A percentile compares a stretch with the other conserved stretches of the same genome.
Evolutionary conservation across 2,329 filamentous ascomycete species (phyloP).

Genomic region (Incumbomyces lentus): DNA sequence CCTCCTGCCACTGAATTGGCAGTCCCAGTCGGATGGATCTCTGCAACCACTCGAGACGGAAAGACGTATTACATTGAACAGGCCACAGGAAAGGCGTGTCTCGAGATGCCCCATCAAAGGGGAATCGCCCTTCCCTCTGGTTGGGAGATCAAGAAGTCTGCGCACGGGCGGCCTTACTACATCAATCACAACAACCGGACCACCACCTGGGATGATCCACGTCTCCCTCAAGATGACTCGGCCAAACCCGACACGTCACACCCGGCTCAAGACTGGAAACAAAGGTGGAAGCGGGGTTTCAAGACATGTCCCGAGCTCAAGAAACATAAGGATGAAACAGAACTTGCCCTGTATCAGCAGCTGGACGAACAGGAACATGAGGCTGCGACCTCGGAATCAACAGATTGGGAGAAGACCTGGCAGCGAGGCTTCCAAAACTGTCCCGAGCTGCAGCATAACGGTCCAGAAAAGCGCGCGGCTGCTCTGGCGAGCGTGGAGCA

Average conservation of each 20-base stretch:
- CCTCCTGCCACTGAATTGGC: neutral
- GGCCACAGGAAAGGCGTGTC: neutral
- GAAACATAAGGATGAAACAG: neutral
- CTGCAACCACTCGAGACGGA: neutral
- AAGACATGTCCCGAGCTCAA: slow-evolving; percentile 1
- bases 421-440: slow-evolving; percentile 4
- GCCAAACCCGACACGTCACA: neutral
- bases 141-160: slow-evolving; percentile 93
- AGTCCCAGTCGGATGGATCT: neutral
- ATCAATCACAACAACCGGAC: slow-evolving; percentile 97
- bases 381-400: neutral
- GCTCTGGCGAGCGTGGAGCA: neutral
- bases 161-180: slow-evolving; percentile 76
- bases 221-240: neutral
- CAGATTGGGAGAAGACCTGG: neutral
- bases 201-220: slow-evolving; percentile 83
- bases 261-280: neutral
- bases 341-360: slow-evolving; percentile 1
- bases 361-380: neutral
- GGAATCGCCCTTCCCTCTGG: slow-evolving; percentile 88
- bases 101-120: neutral
- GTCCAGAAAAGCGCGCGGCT: neutral
- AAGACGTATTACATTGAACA: slow-evolving; percentile 6
- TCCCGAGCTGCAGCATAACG: neutral
- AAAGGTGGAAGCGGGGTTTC: slow-evolving; percentile 1